These are phyloP conservation scores for Phytopythium delawarense DNA, from an alignment of 352 stramenopile genomes.

Conservation along the genomic window DNA sequence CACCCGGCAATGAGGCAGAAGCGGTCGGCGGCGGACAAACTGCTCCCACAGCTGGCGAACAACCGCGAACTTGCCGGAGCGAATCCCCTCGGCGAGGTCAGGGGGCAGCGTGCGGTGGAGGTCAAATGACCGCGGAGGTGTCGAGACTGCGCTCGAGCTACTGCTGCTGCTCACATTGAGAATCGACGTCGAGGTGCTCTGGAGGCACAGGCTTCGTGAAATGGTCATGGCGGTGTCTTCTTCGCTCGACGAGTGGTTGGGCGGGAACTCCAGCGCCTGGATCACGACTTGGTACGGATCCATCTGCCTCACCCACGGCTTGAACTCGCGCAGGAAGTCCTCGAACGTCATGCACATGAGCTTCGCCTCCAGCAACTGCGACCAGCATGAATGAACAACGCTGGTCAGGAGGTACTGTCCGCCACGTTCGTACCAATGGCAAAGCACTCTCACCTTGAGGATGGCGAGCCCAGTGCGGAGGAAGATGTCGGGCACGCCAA, in stretches of 20 bases:
- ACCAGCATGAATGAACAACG: not conserved
- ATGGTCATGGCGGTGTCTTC: conserved; percentile 60
- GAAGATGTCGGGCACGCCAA: conserved; percentile 77
- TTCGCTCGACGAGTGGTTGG: conserved; percentile 38
- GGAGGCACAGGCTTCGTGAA: conserved; percentile 44
- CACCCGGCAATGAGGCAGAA: conserved; percentile 23
- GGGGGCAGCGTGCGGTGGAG: conserved; percentile 63
- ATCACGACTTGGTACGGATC: conserved; percentile 77
- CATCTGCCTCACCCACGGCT: conserved; percentile 62
- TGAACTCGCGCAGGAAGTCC: conserved; percentile 82
- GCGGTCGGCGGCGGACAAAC: conserved; percentile 27
- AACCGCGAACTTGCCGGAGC: conserved; percentile 25
- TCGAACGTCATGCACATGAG: conserved; percentile 85
- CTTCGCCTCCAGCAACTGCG: conserved; percentile 54
- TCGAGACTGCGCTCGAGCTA: conserved; percentile 16
- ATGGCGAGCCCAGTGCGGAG: conserved; percentile 74
- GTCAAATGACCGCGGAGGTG: conserved; percentile 39
- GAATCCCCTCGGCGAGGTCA: conserved; percentile 38
- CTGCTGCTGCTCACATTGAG: conserved; percentile 16
- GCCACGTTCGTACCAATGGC: not conserved
- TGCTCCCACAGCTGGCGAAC: conserved; percentile 44
- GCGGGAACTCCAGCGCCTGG: conserved; percentile 44
- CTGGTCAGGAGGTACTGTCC: not conserved
- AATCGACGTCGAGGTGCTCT: conserved; percentile 10
- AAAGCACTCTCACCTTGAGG: conserved; percentile 39